phyloP scores from a whole-genome alignment of 148 eudicot genomes.

The Euryodendron excelsum region DNA sequence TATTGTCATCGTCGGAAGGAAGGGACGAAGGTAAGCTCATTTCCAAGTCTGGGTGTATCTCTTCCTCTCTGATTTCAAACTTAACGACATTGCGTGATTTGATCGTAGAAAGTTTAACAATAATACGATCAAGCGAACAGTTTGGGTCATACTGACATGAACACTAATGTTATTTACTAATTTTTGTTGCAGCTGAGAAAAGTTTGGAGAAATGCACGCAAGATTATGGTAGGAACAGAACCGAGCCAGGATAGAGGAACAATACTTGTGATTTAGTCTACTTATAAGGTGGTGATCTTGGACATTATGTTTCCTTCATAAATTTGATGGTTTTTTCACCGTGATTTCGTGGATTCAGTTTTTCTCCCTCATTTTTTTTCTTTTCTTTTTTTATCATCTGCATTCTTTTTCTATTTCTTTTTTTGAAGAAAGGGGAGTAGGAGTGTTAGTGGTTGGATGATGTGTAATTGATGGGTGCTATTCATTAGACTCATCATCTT shows the following conservation, averaged over 20 bases:
- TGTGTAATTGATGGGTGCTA: not conserved
- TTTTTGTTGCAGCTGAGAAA: constrained; percentile 77
- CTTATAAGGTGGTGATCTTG: not conserved
- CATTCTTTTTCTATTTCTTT: not conserved
- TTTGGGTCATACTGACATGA: not conserved
- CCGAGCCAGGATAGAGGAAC: constrained; percentile 84
- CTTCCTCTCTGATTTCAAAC: too few species aligned
- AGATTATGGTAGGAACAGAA: constrained; percentile 92
- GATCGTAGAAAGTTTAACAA: too few species aligned
- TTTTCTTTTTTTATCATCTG: not conserved
- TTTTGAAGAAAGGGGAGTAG: not conserved
- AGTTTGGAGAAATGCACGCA: constrained; percentile 78
- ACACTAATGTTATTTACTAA: not conserved
- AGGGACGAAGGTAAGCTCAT: too few species aligned
- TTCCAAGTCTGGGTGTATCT: too few species aligned
- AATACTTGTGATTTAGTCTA: constrained; percentile 64
- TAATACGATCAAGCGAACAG: too few species aligned
- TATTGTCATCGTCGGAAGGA: too few species aligned
- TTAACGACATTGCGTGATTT: too few species aligned
- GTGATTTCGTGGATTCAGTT: not conserved
- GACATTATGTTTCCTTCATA: not conserved
- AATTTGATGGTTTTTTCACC: not conserved
- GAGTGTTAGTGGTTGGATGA: not conserved
- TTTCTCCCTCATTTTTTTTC: not conserved
- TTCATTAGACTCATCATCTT: not conserved